Base-by-base conservation (phyloP, 2,329 filamentous ascomycete genomes). In the Fusarium sp. region DNA sequence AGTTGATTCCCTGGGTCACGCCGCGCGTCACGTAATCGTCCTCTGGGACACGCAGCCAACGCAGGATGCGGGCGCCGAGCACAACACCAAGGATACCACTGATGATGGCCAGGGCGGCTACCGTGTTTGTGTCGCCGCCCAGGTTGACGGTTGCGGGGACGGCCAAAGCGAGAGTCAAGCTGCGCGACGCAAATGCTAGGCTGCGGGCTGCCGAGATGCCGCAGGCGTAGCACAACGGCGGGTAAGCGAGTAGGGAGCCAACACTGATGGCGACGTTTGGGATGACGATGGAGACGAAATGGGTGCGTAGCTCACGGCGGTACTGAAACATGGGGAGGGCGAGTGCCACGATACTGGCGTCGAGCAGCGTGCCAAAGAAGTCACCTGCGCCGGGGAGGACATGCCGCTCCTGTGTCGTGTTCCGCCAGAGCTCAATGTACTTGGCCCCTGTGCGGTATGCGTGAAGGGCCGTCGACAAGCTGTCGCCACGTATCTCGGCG, bases 21-120 rank as follows among this genome's bases (percentile, higher is more conserved):
- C 87, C 87, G n/a, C 86, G 79, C 1, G 86, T 89, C 33, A 89
- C 86, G 65, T 89, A 90, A 75, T 89, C 87, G 70, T 89, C 87
- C 76, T 88, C 83, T 0, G 85, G 86, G 4, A 89, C 85, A 61
- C 78, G 82, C 65, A 89, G 67, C 76, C 78, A 79, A 5, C 75
- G 77, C 53, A 89, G 72, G 59, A 88, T 79, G 42, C 80, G 74
- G 14, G 79, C 78, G 0, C 86, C 87, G n/a, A 87, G 75, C 7
- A 90, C 76, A 4, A 85, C 86, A 0, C 87, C 87, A 6, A 87
- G 68, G 14, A 89, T 87, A 0, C 87, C 87, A 56, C 84, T 87
- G 77, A 87, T 83, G 46, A 89, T 87, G 6, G 85, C 85, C 49
- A 89, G 72, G 0, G 86, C 86, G 1, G 87, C 85, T 1, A 84